phyloP scores from a whole-genome alignment of 2,329 filamentous ascomycete species.

The Teratosphaeriaceae sp. region DNA sequence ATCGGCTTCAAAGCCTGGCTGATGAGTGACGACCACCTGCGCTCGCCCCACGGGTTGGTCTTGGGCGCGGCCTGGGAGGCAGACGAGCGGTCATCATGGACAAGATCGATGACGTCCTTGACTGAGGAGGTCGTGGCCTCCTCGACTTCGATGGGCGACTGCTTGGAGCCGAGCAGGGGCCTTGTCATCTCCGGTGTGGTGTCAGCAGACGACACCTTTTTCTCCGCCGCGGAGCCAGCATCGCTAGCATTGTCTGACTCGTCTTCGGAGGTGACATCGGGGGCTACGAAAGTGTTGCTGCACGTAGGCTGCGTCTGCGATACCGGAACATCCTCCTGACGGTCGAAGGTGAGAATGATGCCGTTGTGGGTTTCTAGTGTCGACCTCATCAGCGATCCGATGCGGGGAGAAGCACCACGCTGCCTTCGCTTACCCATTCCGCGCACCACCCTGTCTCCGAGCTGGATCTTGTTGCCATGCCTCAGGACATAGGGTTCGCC shows the following conservation, averaged over 20 bases:
- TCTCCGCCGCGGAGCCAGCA: slow-evolving; percentile 12
- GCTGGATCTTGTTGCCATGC: slow-evolving; percentile 24
- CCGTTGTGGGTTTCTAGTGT: slow-evolving; percentile 26
- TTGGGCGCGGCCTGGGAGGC: neutral
- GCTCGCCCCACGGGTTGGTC: too few species aligned
- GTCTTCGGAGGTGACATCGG: slow-evolving; percentile 3
- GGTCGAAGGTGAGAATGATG: slow-evolving; percentile 17
- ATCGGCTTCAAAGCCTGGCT: neutral
- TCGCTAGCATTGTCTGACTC: slow-evolving; percentile 18
- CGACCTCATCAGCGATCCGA: neutral
- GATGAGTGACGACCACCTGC: too few species aligned
- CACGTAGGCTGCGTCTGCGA: too few species aligned
- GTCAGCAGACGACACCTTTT: slow-evolving; percentile 18
- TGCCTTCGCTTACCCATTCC: slow-evolving; percentile 17
- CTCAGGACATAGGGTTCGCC: slow-evolving; percentile 14
- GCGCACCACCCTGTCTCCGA: slow-evolving; percentile 24
- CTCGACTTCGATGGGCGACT: slow-evolving; percentile 18
- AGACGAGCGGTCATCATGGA: slow-evolving; percentile 15
- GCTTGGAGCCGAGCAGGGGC: slow-evolving; percentile 16
- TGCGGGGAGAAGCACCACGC: neutral
- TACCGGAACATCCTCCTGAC: slow-evolving; percentile 1
- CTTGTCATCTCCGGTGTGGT: slow-evolving; percentile 23
- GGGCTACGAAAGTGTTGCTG: slow-evolving; percentile 16
- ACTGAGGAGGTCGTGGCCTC: neutral
- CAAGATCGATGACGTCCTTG: slow-evolving; percentile 11